phyloP scores from a whole-genome alignment of 2,329 filamentous ascomycete species.

The Meredithiella fracta region DNA sequence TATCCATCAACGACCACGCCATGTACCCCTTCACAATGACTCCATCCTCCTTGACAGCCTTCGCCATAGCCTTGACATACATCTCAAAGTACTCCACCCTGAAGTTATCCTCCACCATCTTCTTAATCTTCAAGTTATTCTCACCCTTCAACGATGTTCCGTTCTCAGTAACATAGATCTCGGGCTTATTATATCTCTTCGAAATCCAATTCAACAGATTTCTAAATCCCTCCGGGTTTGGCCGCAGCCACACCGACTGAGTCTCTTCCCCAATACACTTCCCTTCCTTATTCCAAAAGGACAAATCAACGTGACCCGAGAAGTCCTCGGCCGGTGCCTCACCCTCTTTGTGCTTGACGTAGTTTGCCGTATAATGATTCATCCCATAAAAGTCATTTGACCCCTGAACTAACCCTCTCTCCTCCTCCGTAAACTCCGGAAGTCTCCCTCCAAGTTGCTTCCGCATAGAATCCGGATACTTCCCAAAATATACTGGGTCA shows the following conservation, averaged over 20 bases:
- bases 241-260: constrained; percentile 65
- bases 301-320: constrained; percentile 57
- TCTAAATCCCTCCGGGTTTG: constrained; percentile 59
- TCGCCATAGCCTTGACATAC: constrained; percentile 62
- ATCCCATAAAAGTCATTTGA: constrained; percentile 89
- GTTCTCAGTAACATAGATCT: constrained; percentile 80
- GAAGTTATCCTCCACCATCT: constrained; percentile 70
- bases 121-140: constrained; percentile 52
- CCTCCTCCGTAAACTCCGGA: constrained; percentile 56
- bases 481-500: constrained; percentile 70
- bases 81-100: constrained; percentile 61
- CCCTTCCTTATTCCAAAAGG: constrained; percentile 54
- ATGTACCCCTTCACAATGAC: constrained; percentile 67
- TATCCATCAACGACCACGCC: constrained; percentile 80
- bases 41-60: constrained; percentile 54
- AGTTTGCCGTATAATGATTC: constrained; percentile 88
- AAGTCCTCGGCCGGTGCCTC: constrained; percentile 48
- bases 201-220: constrained; percentile 62
- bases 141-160: constrained; percentile 73
- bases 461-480: constrained; percentile 71
- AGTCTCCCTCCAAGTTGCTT: constrained; percentile 65
- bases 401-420: constrained; percentile 58
- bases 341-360: constrained; percentile 55
- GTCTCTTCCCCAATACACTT: constrained; percentile 67
- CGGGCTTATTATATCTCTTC: constrained; percentile 57